phyloP scores from a whole-genome alignment of 371 early-diverging fungal species.

The Mortierella polycephala region DNA sequence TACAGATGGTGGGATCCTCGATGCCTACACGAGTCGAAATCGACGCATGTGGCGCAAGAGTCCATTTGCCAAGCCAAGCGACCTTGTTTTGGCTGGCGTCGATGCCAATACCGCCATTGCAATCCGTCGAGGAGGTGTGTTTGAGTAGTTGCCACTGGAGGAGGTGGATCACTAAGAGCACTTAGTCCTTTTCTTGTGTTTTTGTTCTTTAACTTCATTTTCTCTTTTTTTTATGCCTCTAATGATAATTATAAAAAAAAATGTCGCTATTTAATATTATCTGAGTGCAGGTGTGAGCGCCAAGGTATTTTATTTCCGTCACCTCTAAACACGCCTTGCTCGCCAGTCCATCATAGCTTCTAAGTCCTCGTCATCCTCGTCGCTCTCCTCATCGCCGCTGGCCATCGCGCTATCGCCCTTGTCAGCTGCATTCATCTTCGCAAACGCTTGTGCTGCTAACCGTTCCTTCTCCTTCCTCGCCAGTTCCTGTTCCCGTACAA shows the following conservation, averaged over 20 bases:
- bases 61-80: conserved; percentile 11
- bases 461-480: conserved; percentile 51
- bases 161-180: not conserved
- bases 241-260: not conserved
- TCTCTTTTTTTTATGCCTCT: no score
- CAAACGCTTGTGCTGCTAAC: conserved; percentile 25
- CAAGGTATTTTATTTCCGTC: not conserved
- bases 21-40: conserved; percentile 35
- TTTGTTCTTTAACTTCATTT: conserved; percentile 1
- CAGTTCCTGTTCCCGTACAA: conserved; percentile 49
- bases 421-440: conserved; percentile 10
- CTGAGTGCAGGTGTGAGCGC: no score
- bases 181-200: conserved; percentile 3
- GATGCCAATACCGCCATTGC: conserved; percentile 30
- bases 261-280: not conserved
- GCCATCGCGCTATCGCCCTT: conserved; percentile 31
- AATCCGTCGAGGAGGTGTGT: conserved; percentile 12
- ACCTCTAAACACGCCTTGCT: conserved; percentile 34
- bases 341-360: conserved; percentile 57
- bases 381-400: conserved; percentile 21
- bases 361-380: conserved; percentile 50
- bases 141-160: conserved; percentile 5
- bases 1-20: conserved; percentile 19
- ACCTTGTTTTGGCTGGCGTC: conserved; percentile 24
- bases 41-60: conserved; percentile 39